These are phyloP conservation scores for Anacardium occidentale DNA, from an alignment of 345 rosid species.

Conservation along the genomic window DNA sequence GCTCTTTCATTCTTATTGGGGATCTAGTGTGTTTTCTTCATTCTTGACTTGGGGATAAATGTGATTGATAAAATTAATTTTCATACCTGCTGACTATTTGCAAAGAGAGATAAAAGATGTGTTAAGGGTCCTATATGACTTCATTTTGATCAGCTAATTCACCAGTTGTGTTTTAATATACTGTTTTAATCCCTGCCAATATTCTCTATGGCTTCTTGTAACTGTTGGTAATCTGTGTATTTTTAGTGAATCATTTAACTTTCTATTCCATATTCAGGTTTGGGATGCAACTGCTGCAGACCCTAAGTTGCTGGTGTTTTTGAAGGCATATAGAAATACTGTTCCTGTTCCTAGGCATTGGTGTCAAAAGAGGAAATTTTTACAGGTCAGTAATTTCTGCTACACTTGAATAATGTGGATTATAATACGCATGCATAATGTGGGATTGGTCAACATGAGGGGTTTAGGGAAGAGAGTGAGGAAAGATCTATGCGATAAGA, in stretches of 20 bases:
- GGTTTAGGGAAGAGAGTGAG: slow-evolving; percentile 52
- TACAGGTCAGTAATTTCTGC: slow-evolving; percentile 74
- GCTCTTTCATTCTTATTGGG: neutral
- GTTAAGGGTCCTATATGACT: neutral
- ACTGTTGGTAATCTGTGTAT: neutral
- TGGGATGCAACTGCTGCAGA: slow-evolving; percentile 99
- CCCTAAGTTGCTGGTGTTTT: slow-evolving; percentile 87
- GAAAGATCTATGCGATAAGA: slow-evolving; percentile 66
- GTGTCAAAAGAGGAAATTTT: slow-evolving; percentile 97
- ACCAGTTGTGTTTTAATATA: neutral
- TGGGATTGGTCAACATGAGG: slow-evolving; percentile 43
- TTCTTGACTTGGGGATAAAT: neutral
- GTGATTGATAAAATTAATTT: neutral
- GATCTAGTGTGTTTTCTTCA: neutral
- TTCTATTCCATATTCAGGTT: slow-evolving; percentile 50
- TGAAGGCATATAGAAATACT: slow-evolving; percentile 90
- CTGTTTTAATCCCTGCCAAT: neutral
- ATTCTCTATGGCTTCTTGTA: neutral
- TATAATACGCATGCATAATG: slow-evolving; percentile 43
- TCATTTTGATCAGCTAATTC: neutral
- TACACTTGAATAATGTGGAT: slow-evolving; percentile 22
- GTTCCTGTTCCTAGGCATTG: slow-evolving; percentile 99
- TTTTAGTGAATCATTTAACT: neutral
- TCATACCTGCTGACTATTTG: neutral
- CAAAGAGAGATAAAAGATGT: neutral